Percentiles rank a stretch among this genome's conserved stretches.
Evolutionary conservation across 2,329 filamentous ascomycete species (phyloP).

Genomic region (Diaporthe australafricana): DNA sequence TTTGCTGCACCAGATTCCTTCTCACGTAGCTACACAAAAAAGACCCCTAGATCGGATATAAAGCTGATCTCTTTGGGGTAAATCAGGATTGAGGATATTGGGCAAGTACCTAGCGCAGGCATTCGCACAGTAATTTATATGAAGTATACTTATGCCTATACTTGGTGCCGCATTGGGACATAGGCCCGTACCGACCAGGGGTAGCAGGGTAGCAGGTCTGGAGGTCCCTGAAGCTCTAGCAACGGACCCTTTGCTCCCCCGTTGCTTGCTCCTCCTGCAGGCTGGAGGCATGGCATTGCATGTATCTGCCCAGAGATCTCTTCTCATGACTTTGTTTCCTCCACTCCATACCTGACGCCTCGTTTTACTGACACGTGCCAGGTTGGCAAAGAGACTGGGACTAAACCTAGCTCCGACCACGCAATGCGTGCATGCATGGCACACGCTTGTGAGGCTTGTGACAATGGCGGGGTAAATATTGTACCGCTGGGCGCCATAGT

Average conservation of each 20-base stretch:
- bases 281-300: neutral
- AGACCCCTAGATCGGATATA: neutral
- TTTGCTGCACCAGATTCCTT: neutral
- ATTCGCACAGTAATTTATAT: neutral
- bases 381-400: neutral
- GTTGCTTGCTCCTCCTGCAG: neutral
- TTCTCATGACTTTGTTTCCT: neutral
- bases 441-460: conserved; percentile 9
- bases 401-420: neutral
- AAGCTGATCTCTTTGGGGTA: neutral
- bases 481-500: neutral
- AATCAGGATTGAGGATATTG: neutral
- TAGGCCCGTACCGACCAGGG: conserved; percentile 5
- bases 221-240: neutral
- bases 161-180: neutral
- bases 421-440: conserved; percentile 10
- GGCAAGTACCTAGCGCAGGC: too few relatives aligned
- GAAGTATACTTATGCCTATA: neutral
- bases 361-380: conserved; percentile 9
- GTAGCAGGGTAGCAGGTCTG: neutral
- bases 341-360: too few relatives aligned
- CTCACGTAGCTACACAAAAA: neutral
- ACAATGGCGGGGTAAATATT: conserved; percentile 26
- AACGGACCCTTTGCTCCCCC: neutral
- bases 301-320: neutral